Conservation (phyloP, 352 stramenopile species). For the Globisporangium rhizosaccharum region DNA sequence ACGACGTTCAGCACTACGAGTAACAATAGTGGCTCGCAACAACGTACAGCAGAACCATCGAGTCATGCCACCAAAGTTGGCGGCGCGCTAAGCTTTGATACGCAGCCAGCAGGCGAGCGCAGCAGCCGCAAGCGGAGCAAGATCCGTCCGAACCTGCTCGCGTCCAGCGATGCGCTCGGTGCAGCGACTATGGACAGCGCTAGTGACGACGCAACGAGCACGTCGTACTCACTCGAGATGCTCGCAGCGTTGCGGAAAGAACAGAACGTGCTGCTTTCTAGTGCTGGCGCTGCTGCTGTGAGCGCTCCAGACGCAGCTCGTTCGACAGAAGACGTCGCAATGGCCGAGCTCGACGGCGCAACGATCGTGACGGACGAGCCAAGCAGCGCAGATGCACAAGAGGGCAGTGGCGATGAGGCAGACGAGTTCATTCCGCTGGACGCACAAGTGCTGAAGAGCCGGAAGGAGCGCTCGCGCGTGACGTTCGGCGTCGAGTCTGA, state of each 20-base stretch:
- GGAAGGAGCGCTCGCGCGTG: slow-evolving; percentile 49
- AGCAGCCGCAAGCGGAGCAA: slow-evolving; percentile 26
- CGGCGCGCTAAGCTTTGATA: slow-evolving; percentile 48
- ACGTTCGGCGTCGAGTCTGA: slow-evolving; percentile 48
- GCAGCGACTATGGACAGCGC: slow-evolving; percentile 16
- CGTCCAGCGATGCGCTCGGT: slow-evolving; percentile 12
- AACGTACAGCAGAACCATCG: background rate
- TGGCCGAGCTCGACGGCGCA: slow-evolving; percentile 29
- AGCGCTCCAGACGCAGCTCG: background rate
- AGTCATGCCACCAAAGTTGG: background rate
- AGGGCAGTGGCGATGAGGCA: slow-evolving; percentile 13
- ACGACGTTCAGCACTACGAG: slow-evolving; percentile 44
- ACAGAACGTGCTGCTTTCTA: slow-evolving; percentile 50
- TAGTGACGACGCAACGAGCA: slow-evolving; percentile 1
- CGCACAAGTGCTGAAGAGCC: slow-evolving; percentile 30
- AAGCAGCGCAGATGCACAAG: background rate
- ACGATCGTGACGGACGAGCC: slow-evolving; percentile 14
- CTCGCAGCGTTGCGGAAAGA: slow-evolving; percentile 49
- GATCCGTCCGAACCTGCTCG: slow-evolving; percentile 60
- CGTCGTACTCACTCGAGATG: slow-evolving; percentile 51
- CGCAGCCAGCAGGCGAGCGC: slow-evolving; percentile 3
- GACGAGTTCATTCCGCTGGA: slow-evolving; percentile 71
- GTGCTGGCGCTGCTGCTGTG: slow-evolving; percentile 7
- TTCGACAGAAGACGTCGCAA: background rate
- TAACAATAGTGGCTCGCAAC: slow-evolving; percentile 7